phyloP scores from a whole-genome alignment of 2,329 filamentous ascomycete genomes.

The Phaeoacremonium minimum region DNA sequence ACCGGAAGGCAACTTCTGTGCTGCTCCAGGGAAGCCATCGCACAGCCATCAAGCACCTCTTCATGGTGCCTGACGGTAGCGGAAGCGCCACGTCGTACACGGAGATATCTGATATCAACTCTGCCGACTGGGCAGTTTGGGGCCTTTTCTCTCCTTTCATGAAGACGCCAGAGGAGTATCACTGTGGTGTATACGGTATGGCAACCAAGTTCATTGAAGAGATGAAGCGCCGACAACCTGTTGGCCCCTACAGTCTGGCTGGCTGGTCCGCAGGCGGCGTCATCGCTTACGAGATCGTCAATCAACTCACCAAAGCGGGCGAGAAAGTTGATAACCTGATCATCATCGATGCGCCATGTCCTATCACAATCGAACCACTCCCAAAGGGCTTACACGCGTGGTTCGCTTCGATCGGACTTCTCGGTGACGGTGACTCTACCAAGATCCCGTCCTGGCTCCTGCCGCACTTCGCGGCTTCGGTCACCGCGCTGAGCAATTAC shows the following conservation, averaged over 20 bases:
- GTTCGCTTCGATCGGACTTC: constrained; percentile 68
- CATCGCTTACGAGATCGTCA: constrained; percentile 63
- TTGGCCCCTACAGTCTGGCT: constrained; percentile 62
- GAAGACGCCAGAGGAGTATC: constrained; percentile 63
- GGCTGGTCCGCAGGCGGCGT: constrained; percentile 79
- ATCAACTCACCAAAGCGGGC: constrained; percentile 52
- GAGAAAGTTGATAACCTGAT: constrained; percentile 57
- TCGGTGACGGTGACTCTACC: constrained; percentile 55
- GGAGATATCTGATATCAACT: constrained; percentile 51
- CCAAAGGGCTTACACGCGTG: constrained; percentile 62
- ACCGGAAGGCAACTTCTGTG: constrained; percentile 43
- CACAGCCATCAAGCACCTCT: constrained; percentile 42
- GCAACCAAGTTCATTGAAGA: constrained; percentile 62
- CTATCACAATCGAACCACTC: constrained; percentile 63
- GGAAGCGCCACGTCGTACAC: constrained; percentile 66
- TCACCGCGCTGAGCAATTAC: constrained; percentile 66
- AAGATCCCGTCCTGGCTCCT: constrained; percentile 70
- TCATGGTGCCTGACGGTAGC: constrained; percentile 51
- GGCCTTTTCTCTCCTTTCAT: constrained; percentile 68
- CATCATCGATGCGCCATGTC: constrained; percentile 63
- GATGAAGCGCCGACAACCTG: constrained; percentile 66
- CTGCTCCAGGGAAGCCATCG: constrained; percentile 46
- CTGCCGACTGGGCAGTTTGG: constrained; percentile 39
- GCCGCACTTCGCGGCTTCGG: constrained; percentile 67
- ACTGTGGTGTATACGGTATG: constrained; percentile 62